Conservation (phyloP, 768 basidiomycete species). For the Podaxis sp. region DNA sequence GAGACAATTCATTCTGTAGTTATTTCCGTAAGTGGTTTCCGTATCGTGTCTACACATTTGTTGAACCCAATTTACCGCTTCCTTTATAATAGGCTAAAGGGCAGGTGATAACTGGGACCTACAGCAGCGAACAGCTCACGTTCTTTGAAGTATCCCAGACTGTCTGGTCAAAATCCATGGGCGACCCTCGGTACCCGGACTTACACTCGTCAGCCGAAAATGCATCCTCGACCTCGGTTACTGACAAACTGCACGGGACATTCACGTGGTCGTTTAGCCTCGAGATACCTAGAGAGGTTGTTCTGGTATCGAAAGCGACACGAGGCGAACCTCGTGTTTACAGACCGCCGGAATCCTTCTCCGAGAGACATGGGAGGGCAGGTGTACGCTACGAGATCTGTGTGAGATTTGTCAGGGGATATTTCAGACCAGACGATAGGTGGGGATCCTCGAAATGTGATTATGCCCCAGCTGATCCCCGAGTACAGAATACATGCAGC, state of each 20-base stretch:
- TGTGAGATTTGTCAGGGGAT: conserved; percentile 30
- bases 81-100: conserved; percentile 29
- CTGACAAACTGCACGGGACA: conserved; percentile 32
- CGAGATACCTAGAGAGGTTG: conserved; percentile 36
- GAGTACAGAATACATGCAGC: conserved; percentile 26
- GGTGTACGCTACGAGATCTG: conserved; percentile 35
- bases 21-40: conserved; percentile 40
- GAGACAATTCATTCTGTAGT: conserved; percentile 48
- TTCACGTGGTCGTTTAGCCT: conserved; percentile 37
- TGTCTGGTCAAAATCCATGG: conserved; percentile 36
- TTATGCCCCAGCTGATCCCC: not conserved
- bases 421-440: conserved; percentile 34
- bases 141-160: conserved; percentile 33
- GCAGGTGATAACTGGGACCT: conserved; percentile 37
- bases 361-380: conserved; percentile 34
- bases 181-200: conserved; percentile 24
- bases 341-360: conserved; percentile 37
- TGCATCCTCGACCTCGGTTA: conserved; percentile 3
- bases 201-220: not conserved
- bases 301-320: conserved; percentile 18
- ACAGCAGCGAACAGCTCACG: conserved; percentile 28
- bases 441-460: conserved; percentile 14
- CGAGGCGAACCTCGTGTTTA: conserved; percentile 23
- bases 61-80: not conserved
- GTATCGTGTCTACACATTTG: not conserved